Conservation (phyloP, 306 rosid species). For the Mimosa pudica region DNA sequence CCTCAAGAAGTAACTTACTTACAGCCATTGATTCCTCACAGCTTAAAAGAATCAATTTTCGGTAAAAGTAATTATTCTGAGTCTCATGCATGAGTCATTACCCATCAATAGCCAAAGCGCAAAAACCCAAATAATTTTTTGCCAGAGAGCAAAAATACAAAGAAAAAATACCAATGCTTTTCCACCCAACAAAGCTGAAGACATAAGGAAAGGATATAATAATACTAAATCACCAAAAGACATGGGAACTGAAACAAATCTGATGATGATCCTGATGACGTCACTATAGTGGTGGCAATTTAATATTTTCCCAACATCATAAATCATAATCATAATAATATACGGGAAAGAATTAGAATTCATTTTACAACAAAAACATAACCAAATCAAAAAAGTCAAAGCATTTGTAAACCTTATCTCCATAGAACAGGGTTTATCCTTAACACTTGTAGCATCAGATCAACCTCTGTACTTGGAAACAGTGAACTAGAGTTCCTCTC, state of each 20-base stretch:
- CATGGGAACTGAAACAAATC: conserved; percentile 31
- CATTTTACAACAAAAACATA: conserved; percentile 3
- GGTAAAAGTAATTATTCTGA: not conserved
- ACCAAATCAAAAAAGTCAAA: conserved; percentile 36
- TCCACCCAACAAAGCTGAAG: conserved; percentile 16
- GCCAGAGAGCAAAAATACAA: not conserved
- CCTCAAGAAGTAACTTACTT: conserved; percentile 34
- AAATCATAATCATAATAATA: conserved; percentile 27
- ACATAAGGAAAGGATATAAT: conserved; percentile 12
- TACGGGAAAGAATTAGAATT: conserved; percentile 5
- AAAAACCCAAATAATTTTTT: not conserved
- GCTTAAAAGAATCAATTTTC: not conserved
- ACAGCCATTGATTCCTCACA: conserved; percentile 9
- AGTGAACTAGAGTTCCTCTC: not conserved
- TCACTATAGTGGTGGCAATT: conserved; percentile 14
- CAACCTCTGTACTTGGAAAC: not conserved
- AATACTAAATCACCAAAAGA: conserved; percentile 6
- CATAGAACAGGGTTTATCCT: conserved; percentile 17
- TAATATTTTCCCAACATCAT: conserved; percentile 3
- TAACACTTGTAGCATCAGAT: not conserved
- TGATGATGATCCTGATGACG: conserved; percentile 15
- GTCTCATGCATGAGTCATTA: not conserved
- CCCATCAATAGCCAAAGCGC: conserved; percentile 15
- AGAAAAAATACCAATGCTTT: not conserved
- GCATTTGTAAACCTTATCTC: conserved; percentile 39